phyloP scores from a whole-genome alignment of 148 eudicot species.

The Mesembryanthemum crystallinum region DNA sequence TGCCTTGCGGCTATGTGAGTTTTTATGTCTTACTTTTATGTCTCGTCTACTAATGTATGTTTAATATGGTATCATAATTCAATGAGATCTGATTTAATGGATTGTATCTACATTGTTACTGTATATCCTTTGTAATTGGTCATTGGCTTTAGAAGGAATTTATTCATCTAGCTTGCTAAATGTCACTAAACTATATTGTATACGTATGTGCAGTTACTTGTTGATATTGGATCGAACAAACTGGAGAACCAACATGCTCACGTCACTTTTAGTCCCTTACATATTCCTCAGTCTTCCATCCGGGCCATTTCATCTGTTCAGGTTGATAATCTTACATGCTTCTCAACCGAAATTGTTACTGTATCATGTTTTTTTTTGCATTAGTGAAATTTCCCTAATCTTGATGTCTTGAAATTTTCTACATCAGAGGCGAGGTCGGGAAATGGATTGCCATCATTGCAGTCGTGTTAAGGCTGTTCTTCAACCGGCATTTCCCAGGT shows the following conservation, averaged over 20 bases:
- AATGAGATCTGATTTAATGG: too few species aligned
- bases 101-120: too few species aligned
- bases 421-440: slow-evolving; percentile 66
- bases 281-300: slow-evolving; percentile 77
- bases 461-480: slow-evolving; percentile 81
- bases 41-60: too few species aligned
- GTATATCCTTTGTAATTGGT: not conserved
- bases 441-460: slow-evolving; percentile 82
- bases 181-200: not conserved
- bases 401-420: not conserved
- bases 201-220: slow-evolving; percentile 69
- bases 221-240: slow-evolving; percentile 81
- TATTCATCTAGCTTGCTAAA: not conserved
- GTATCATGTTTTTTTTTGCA: not conserved
- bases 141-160: not conserved
- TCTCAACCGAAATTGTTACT: too few species aligned
- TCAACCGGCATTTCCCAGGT: slow-evolving; percentile 84
- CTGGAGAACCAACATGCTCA: slow-evolving; percentile 91
- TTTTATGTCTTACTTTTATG: not conserved
- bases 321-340: slow-evolving; percentile 26
- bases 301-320: slow-evolving; percentile 47
- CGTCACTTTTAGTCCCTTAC: slow-evolving; percentile 77
- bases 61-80: too few species aligned
- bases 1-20: slow-evolving; percentile 82
- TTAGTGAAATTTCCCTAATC: not conserved